Evolutionary conservation across 805 yeast genomes (phyloP), one percentile per base, ranked within the genome.

Genomic region (Candida ponderosae): DNA sequence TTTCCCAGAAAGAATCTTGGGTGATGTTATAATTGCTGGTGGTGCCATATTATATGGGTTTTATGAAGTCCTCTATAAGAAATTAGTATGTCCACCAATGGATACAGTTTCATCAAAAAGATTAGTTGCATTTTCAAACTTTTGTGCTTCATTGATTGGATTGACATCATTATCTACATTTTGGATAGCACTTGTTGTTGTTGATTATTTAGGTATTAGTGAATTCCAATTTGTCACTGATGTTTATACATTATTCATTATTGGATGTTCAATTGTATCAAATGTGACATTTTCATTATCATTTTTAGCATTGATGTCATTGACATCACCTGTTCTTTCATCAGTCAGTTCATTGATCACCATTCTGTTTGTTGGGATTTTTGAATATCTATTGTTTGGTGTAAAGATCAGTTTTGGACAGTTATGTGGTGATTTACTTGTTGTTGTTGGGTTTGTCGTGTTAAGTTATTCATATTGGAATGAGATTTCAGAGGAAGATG

Each of bases 311-410:
- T 62, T 86, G 44, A 83, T 86, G 83, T 79, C 95, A 0, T 68
- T 86, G 39, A 86, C 96, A 0, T 79, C 84, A 4, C 96, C 96
- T 0, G 95, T 87, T 2, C 63, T 87, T 31, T 81, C 93, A 2
- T 74, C 84, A 0, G 76, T 72, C 7, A 69, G 81, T 26, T 74
- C 87, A 0, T 62, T 86, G 40, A 67, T 86, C 34, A 84, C 95
- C 0, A 87, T 88, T 17, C 70, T 86, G 43, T 56, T 86, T 37
- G 93, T 87, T 32, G 95, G 95, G 0, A 35, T 83, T 1, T 77
- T 77, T 17, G 95, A 86, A 53, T 83, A 82, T 79, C 37, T 70
- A 0, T 47, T 81, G 9, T 82, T 81, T 59, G 83, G 79, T 5
- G 71, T 74, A 18, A 63, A 57, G 3, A 63, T 86, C 37, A 67